These are phyloP conservation scores for Leishmania turanica DNA, from an alignment of 208 protist genomes.

Conservation along the genomic window DNA sequence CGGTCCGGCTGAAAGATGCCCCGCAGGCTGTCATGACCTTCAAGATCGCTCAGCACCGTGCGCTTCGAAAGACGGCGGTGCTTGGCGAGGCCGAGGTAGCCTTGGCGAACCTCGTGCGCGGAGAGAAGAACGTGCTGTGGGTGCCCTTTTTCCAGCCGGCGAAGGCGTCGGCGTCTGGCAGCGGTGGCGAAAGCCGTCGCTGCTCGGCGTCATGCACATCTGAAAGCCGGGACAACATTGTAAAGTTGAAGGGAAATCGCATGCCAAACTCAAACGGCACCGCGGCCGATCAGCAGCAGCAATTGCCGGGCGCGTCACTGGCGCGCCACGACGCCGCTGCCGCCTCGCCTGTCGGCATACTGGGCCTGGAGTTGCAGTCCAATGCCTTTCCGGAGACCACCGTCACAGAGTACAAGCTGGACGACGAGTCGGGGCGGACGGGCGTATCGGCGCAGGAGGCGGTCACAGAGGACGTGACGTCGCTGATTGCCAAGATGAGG, in stretches of 20 bases:
- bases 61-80: conserved; percentile 35
- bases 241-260: conserved; percentile 35
- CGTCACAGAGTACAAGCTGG: conserved; percentile 44
- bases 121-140: conserved; percentile 72
- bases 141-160: conserved; percentile 52
- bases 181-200: not conserved
- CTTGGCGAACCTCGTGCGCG: conserved; percentile 54
- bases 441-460: conserved; percentile 30
- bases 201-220: conserved; percentile 1
- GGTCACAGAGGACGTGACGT: conserved; percentile 72
- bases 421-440: conserved; percentile 17
- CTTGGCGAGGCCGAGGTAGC: conserved; percentile 57
- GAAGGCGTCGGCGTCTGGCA: not conserved
- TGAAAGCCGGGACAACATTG: not conserved
- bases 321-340: not conserved
- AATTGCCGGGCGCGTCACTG: not conserved
- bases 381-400: conserved; percentile 60
- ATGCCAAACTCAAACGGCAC: conserved; percentile 17
- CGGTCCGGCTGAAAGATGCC: conserved; percentile 50
- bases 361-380: conserved; percentile 79
- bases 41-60: conserved; percentile 54
- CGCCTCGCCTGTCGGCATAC: conserved; percentile 31
- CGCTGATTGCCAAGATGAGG: conserved; percentile 67
- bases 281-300: not conserved
- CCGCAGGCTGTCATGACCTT: conserved; percentile 47